phyloP scores from a whole-genome alignment of 495 filamentous ascomycete species.

The Ascodesmis nigricans region DNA sequence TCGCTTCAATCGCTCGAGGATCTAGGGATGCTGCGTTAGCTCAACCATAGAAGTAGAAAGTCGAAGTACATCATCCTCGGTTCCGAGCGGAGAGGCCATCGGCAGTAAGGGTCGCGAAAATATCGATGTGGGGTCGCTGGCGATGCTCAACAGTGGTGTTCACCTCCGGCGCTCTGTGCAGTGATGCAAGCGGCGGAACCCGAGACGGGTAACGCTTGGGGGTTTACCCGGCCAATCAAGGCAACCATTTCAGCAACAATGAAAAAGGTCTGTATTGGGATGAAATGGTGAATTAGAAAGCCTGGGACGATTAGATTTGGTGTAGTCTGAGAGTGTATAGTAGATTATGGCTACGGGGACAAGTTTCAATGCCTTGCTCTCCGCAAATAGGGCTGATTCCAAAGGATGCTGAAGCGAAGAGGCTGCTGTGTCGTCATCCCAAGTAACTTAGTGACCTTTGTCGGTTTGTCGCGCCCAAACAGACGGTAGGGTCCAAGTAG shows the following conservation, averaged over 20 bases:
- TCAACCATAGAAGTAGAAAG: not conserved
- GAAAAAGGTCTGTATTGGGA: too few relatives aligned
- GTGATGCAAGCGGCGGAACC: not conserved
- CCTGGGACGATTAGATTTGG: too few relatives aligned
- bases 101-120: slow-evolving; percentile 1
- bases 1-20: slow-evolving; percentile 43
- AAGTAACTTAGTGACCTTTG: too few relatives aligned
- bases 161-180: slow-evolving; percentile 1
- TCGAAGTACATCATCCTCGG: slow-evolving; percentile 26
- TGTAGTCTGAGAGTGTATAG: too few relatives aligned
- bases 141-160: not conserved
- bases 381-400: too few relatives aligned
- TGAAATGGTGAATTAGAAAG: too few relatives aligned
- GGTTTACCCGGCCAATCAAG: not conserved
- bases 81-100: slow-evolving; percentile 31
- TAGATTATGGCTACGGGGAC: too few relatives aligned
- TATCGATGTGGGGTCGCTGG: slow-evolving; percentile 1
- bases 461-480: too few relatives aligned
- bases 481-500: too few relatives aligned
- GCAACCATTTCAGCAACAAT: not conserved
- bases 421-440: too few relatives aligned
- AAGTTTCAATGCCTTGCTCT: too few relatives aligned
- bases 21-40: slow-evolving; percentile 22
- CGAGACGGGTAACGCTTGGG: not conserved
- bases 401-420: too few relatives aligned